These are phyloP conservation scores for Helotiales sp. DNA, from an alignment of 2,329 filamentous ascomycete genomes.

Conservation along the genomic window DNA sequence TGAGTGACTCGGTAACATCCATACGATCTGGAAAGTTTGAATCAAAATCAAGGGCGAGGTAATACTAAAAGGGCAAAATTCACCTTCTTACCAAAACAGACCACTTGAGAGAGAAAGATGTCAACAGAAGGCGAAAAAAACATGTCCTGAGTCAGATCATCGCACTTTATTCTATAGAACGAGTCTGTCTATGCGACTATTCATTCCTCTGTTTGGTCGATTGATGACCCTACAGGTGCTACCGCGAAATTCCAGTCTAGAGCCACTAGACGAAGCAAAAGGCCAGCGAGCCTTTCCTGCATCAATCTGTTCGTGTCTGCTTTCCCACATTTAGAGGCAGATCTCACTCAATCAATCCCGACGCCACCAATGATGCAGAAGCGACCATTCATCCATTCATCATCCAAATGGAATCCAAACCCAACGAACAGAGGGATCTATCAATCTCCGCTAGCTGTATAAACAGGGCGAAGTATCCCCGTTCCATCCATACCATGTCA, in stretches of 20 bases:
- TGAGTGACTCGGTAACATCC: too few relatives aligned
- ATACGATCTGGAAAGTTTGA: too few relatives aligned
- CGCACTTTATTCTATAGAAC: conserved; percentile 1
- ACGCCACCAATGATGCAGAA: conserved; percentile 13
- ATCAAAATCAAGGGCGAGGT: too few relatives aligned
- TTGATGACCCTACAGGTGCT: background rate
- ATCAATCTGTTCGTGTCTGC: background rate
- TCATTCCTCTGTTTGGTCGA: background rate
- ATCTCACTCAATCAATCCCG: conserved; percentile 9
- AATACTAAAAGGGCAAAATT: too few relatives aligned
- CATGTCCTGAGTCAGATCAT: background rate
- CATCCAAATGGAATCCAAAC: conserved; percentile 19
- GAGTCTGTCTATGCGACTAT: background rate
- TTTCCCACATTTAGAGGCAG: background rate
- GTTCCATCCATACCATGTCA: background rate
- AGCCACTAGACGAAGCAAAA: background rate
- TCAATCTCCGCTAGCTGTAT: too few relatives aligned
- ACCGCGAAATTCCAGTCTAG: background rate
- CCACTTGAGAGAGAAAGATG: too few relatives aligned
- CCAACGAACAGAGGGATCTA: background rate
- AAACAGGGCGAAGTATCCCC: background rate
- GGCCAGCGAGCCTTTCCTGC: background rate
- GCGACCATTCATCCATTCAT: conserved; percentile 4
- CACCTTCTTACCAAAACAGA: too few relatives aligned
- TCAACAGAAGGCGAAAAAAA: too few relatives aligned